phyloP scores from a whole-genome alignment of 2,329 filamentous ascomycete species.

The Beauveria caledonica region DNA sequence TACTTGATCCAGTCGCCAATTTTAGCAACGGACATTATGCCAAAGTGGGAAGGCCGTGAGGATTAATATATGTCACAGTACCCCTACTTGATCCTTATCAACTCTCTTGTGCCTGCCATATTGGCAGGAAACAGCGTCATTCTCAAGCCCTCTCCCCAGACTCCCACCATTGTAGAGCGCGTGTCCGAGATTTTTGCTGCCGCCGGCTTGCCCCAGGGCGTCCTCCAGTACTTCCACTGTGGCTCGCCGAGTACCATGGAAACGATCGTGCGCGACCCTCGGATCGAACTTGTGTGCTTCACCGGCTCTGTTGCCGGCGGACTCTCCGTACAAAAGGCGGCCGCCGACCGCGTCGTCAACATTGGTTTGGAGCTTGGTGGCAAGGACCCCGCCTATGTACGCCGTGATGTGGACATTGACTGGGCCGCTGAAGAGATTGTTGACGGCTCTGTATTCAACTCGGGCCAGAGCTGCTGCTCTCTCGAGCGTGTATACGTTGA shows the following conservation, averaged over 20 bases:
- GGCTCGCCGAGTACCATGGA: slow-evolving; percentile 72
- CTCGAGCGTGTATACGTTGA: slow-evolving; percentile 89
- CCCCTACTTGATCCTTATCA: slow-evolving; percentile 87
- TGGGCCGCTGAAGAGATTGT: slow-evolving; percentile 95
- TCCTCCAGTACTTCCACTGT: slow-evolving; percentile 88
- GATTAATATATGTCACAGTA: slow-evolving; percentile 49
- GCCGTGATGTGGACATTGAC: slow-evolving; percentile 74
- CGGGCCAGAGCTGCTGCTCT: slow-evolving; percentile 94
- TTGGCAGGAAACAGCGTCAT: slow-evolving; percentile 87
- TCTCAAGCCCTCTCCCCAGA: slow-evolving; percentile 90
- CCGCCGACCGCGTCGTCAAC: slow-evolving; percentile 72
- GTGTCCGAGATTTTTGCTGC: slow-evolving; percentile 67
- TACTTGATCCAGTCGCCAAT: not conserved
- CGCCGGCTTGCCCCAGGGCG: slow-evolving; percentile 73
- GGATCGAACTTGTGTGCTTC: slow-evolving; percentile 79
- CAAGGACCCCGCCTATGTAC: slow-evolving; percentile 88
- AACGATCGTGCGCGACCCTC: slow-evolving; percentile 66
- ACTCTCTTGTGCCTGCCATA: slow-evolving; percentile 86
- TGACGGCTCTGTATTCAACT: slow-evolving; percentile 94
- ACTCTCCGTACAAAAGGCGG: slow-evolving; percentile 75
- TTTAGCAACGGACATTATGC: slow-evolving; percentile 12
- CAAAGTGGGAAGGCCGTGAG: not conserved
- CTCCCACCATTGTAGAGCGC: slow-evolving; percentile 83
- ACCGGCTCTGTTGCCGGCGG: slow-evolving; percentile 88
- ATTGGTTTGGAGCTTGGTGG: slow-evolving; percentile 89